Percentiles rank a stretch among this genome's conserved stretches.
Evolutionary conservation across 1,139 yeast genomes (phyloP).

Genomic region (Candida sanyaensis): DNA sequence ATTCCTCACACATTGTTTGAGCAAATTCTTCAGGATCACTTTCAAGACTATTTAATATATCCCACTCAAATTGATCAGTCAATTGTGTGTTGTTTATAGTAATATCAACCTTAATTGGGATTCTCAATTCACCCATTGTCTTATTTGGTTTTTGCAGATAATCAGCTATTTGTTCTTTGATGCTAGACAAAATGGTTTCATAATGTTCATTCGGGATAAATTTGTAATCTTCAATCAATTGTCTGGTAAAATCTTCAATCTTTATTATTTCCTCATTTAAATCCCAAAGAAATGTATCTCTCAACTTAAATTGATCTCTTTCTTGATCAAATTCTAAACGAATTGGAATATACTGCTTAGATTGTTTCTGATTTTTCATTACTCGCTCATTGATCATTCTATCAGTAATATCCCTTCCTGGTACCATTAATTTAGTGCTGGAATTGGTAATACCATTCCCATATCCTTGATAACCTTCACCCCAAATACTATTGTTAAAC

Average conservation of each 20-base stretch:
- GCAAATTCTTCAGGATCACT: slow-evolving; percentile 94
- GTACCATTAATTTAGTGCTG: slow-evolving; percentile 64
- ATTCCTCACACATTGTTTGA: slow-evolving; percentile 67
- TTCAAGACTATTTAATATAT: slow-evolving; percentile 68
- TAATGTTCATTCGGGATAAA: slow-evolving; percentile 51
- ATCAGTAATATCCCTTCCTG: slow-evolving; percentile 49
- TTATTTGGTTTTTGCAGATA: slow-evolving; percentile 56
- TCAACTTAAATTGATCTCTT: slow-evolving; percentile 72
- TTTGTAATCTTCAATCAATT: slow-evolving; percentile 74
- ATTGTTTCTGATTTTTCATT: slow-evolving; percentile 41
- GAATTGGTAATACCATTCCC: slow-evolving; percentile 88
- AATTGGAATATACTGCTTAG: slow-evolving; percentile 78
- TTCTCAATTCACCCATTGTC: slow-evolving; percentile 66
- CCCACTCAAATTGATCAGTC: slow-evolving; percentile 96
- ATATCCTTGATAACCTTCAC: slow-evolving; percentile 92
- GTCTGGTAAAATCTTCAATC: slow-evolving; percentile 69
- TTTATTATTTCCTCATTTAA: slow-evolving; percentile 66
- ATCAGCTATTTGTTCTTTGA: slow-evolving; percentile 80
- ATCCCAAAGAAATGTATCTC: slow-evolving; percentile 93
- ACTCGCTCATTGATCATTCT: slow-evolving; percentile 34
- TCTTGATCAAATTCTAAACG: slow-evolving; percentile 88
- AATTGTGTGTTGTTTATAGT: slow-evolving; percentile 88
- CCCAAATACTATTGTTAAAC: slow-evolving; percentile 76
- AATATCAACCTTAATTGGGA: slow-evolving; percentile 80
- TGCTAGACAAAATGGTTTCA: slow-evolving; percentile 55